Conservation (phyloP, 1,139 yeast species). For the Protomyces inouyei region DNA sequence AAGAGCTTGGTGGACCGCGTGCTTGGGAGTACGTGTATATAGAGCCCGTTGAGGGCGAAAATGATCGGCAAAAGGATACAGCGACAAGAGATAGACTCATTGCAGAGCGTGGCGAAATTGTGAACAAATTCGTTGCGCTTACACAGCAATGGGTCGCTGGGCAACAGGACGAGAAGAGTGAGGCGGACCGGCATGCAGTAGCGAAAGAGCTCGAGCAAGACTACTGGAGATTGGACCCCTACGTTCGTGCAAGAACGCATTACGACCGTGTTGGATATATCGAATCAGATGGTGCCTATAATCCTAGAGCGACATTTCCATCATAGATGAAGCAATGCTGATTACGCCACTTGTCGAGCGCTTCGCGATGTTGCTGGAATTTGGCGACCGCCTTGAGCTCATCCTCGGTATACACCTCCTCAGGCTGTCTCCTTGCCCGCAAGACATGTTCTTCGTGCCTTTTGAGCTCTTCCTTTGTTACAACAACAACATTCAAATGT, state of each 20-base stretch:
- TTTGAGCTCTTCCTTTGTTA: constrained; percentile 84
- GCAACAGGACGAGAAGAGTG: constrained; percentile 41
- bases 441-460: constrained; percentile 57
- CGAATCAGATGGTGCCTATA: constrained; percentile 21
- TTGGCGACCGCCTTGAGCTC: background rate
- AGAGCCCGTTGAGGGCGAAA: constrained; percentile 53
- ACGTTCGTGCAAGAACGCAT: constrained; percentile 60
- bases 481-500: constrained; percentile 70
- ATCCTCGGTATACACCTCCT: background rate
- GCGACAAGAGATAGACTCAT: constrained; percentile 44
- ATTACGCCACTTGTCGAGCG: background rate
- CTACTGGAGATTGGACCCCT: constrained; percentile 64
- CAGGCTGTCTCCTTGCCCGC: background rate
- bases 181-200: constrained; percentile 46
- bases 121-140: constrained; percentile 49
- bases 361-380: background rate
- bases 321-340: background rate
- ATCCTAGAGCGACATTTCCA: constrained; percentile 18
- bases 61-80: constrained; percentile 44
- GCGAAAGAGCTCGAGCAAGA: constrained; percentile 52
- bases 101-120: constrained; percentile 49
- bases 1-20: constrained; percentile 63
- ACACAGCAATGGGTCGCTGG: constrained; percentile 64
- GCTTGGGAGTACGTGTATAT: constrained; percentile 52
- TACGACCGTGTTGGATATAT: constrained; percentile 56